Percentiles rank a stretch among this genome's conserved stretches.
These are phyloP conservation scores for Pythium guiyangense DNA, from an alignment of 352 stramenopile species.

Conservation along the genomic window DNA sequence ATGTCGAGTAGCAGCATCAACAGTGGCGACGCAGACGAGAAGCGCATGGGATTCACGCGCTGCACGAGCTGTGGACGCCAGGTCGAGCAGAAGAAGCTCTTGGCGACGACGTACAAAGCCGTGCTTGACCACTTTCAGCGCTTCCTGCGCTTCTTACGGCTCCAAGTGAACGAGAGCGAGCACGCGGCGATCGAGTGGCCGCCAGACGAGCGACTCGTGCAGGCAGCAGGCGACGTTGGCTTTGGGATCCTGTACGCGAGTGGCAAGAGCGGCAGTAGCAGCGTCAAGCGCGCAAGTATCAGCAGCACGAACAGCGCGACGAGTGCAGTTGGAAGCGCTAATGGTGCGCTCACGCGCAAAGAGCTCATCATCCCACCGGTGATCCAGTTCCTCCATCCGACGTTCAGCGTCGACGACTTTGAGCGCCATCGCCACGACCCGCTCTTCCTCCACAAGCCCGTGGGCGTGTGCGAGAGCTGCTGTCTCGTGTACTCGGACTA, in stretches of 20 bases:
- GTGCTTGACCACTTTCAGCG: slow-evolving; percentile 93
- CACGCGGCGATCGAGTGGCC: slow-evolving; percentile 83
- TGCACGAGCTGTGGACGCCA: slow-evolving; percentile 86
- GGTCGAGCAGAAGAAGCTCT: slow-evolving; percentile 62
- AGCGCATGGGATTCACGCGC: slow-evolving; percentile 22
- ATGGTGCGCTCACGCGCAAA: slow-evolving; percentile 17
- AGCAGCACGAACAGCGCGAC: background rate
- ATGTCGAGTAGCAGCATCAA: background rate
- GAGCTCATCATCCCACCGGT: slow-evolving; percentile 89
- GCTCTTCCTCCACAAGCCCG: slow-evolving; percentile 94
- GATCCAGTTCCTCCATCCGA: slow-evolving; percentile 89
- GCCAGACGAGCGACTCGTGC: slow-evolving; percentile 81
- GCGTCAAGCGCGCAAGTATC: slow-evolving; percentile 12
- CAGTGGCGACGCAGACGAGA: background rate
- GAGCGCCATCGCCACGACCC: slow-evolving; percentile 86
- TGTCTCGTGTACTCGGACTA: slow-evolving; percentile 93
- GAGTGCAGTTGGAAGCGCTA: background rate
- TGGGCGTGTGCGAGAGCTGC: slow-evolving; percentile 89
- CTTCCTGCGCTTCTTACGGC: slow-evolving; percentile 66
- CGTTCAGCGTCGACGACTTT: slow-evolving; percentile 82
- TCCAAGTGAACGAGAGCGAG: slow-evolving; percentile 36
- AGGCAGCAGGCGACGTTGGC: slow-evolving; percentile 88
- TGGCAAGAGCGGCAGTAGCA: slow-evolving; percentile 17
- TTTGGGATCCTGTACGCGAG: slow-evolving; percentile 84
- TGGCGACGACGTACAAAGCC: slow-evolving; percentile 91